These are phyloP conservation scores for Tetracladium setigerum DNA, from an alignment of 495 filamentous ascomycete species.

Conservation along the genomic window DNA sequence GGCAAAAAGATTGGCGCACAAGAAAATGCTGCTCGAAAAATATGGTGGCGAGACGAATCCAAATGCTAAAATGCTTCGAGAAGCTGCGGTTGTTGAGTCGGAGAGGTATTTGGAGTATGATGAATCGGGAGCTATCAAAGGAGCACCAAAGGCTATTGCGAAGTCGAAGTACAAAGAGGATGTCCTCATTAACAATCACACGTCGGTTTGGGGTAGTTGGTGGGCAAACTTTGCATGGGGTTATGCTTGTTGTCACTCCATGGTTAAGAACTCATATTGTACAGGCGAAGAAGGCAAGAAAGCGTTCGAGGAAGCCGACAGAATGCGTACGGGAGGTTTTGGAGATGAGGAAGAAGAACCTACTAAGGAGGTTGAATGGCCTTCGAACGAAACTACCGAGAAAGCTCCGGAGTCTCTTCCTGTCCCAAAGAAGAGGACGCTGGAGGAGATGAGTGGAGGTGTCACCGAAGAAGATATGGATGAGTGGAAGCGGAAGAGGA, in stretches of 20 bases:
- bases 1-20: slow-evolving; percentile 55
- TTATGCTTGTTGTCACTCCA: slow-evolving; percentile 92
- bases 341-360: slow-evolving; percentile 17
- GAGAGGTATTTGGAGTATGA: slow-evolving; percentile 96
- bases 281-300: slow-evolving; percentile 78
- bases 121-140: slow-evolving; percentile 80
- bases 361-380: slow-evolving; percentile 28
- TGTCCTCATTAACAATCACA: slow-evolving; percentile 83
- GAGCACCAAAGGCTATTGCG: slow-evolving; percentile 61
- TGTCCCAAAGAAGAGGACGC: slow-evolving; percentile 54
- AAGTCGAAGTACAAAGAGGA: slow-evolving; percentile 92
- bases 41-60: slow-evolving; percentile 72
- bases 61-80: slow-evolving; percentile 52
- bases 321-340: slow-evolving; percentile 43
- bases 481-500: slow-evolving; percentile 64
- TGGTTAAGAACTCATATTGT: slow-evolving; percentile 93
- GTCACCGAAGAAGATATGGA: slow-evolving; percentile 79
- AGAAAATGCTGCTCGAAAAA: slow-evolving; percentile 69
- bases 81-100: slow-evolving; percentile 63
- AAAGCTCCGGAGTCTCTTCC: slow-evolving; percentile 14
- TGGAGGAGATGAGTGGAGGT: slow-evolving; percentile 68
- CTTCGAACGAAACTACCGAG: slow-evolving; percentile 21
- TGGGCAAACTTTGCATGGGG: slow-evolving; percentile 95
- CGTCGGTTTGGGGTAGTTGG: slow-evolving; percentile 93
- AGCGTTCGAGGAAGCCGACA: slow-evolving; percentile 62